Conservation (phyloP, 2,329 filamentous ascomycete genomes). For the Monilinia laxa region DNA sequence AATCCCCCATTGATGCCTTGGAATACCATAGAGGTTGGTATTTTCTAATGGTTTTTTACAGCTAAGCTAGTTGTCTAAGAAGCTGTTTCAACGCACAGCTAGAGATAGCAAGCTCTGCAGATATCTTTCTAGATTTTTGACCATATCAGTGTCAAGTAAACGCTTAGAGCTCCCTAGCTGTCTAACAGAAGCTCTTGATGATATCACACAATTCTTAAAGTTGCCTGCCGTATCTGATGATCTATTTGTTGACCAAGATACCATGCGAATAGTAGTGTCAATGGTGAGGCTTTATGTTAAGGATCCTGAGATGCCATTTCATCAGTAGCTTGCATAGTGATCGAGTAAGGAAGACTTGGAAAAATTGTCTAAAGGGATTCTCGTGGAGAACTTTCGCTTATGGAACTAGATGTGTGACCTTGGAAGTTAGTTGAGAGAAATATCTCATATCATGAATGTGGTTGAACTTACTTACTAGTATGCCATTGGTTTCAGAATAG, state of each 20-base stretch:
- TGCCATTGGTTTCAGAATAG: neutral
- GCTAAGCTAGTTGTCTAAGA: neutral
- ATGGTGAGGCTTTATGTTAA: neutral
- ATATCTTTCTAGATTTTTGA: neutral
- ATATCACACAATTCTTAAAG: neutral
- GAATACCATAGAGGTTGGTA: too few species aligned
- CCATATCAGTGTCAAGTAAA: neutral
- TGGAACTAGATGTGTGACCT: neutral
- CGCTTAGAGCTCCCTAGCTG: rapidly evolving
- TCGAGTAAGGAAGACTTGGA: too few species aligned
- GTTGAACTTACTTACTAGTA: neutral
- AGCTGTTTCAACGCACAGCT: neutral
- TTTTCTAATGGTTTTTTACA: neutral
- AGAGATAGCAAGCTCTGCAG: neutral
- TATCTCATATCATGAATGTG: neutral
- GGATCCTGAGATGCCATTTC: neutral
- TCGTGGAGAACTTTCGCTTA: neutral
- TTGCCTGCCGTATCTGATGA: neutral
- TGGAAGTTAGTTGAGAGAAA: neutral
- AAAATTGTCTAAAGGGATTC: neutral
- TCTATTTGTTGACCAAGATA: neutral
- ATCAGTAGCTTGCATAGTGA: rapidly evolving
- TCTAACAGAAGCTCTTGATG: neutral
- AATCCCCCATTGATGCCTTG: neutral
- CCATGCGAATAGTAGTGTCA: neutral